phyloP scores from a whole-genome alignment of 768 basidiomycete species.

The Pulveroboletus sp. region DNA sequence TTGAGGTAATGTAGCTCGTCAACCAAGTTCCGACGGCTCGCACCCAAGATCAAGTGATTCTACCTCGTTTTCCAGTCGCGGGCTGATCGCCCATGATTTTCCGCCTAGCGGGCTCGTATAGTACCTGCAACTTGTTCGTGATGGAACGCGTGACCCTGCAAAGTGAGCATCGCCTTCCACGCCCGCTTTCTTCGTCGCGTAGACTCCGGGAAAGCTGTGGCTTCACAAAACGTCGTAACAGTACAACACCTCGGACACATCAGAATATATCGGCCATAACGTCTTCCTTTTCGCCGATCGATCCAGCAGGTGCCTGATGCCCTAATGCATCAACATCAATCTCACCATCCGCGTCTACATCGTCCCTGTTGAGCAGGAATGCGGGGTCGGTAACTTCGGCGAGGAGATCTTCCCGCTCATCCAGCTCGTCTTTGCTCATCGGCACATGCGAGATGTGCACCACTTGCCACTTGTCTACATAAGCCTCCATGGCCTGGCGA shows the following conservation, averaged over 20 bases:
- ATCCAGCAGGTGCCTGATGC: constrained; percentile 43
- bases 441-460: constrained; percentile 67
- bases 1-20: neutral
- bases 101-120: neutral
- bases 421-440: constrained; percentile 69
- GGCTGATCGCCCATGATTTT: neutral
- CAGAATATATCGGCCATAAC: constrained; percentile 34
- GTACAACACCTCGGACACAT: constrained; percentile 3
- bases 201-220: neutral
- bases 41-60: too few species aligned
- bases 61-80: too few species aligned
- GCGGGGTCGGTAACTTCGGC: constrained; percentile 72
- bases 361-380: constrained; percentile 44
- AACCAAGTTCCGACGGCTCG: too few species aligned
- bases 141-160: neutral
- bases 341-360: constrained; percentile 61
- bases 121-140: neutral
- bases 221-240: neutral
- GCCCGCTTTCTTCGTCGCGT: neutral
- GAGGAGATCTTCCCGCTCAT: constrained; percentile 72
- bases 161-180: neutral
- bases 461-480: constrained; percentile 78
- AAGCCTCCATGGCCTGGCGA: constrained; percentile 59
- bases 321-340: constrained; percentile 52
- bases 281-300: constrained; percentile 42